Evolutionary conservation across 1,139 yeast species (phyloP).

Genomic region (Suhomyces bribrorum): DNA sequence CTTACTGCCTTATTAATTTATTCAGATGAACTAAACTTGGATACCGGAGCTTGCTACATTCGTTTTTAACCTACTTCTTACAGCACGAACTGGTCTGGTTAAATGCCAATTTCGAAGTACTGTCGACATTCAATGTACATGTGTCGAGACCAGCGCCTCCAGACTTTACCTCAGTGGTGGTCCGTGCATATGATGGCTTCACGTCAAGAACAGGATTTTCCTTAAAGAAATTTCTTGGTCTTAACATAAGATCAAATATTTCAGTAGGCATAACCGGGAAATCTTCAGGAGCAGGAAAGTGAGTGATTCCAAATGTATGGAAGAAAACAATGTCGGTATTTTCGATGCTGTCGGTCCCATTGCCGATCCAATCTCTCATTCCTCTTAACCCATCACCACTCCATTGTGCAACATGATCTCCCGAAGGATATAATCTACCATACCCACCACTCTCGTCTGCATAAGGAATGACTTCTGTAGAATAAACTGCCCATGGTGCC

Average conservation of each 20-base stretch:
- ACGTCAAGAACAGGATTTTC: constrained; percentile 78
- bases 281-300: constrained; percentile 87
- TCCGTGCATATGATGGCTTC: constrained; percentile 66
- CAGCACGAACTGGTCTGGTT: constrained; percentile 24
- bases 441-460: constrained; percentile 51
- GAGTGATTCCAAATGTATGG: constrained; percentile 84
- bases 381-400: constrained; percentile 73
- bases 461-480: constrained; percentile 71
- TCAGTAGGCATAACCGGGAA: constrained; percentile 91
- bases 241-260: constrained; percentile 68
- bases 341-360: constrained; percentile 61
- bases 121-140: constrained; percentile 42
- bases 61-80: constrained; percentile 12
- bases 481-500: constrained; percentile 76
- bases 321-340: constrained; percentile 70
- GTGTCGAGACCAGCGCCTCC: constrained; percentile 36
- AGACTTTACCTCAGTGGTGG: constrained; percentile 57
- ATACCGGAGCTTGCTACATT: neutral
- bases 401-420: constrained; percentile 78
- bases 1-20: no score
- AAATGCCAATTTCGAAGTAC: constrained; percentile 44
- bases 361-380: constrained; percentile 73
- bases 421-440: constrained; percentile 74
- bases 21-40: no score
- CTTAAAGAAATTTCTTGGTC: constrained; percentile 77